Base-by-base conservation (phyloP, 441 rosid species). In the Populus tomentosa region DNA sequence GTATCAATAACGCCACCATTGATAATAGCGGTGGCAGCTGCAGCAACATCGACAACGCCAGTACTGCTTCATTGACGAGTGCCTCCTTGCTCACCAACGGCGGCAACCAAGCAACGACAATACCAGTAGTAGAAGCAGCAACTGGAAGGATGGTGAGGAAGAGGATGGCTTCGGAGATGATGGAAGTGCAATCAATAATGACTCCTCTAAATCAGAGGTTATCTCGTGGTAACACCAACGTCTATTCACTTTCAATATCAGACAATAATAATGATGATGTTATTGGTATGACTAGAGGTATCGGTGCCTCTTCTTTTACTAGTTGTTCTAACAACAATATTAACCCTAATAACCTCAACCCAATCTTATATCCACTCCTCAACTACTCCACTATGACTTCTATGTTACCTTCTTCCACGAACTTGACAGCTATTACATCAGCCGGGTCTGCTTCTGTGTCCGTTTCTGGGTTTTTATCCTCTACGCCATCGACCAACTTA, bases 101-200 rank as follows among this genome's bases (percentile, higher is more conserved):
- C 30, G 36, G 20, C 79, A 46, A 59, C 79, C 67, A 14, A 24
- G 50, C 20, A 26, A 13, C 74, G 33, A 36, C 26, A 69, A 69
- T 36, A n/a, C n/a, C 74, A 26, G 18, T 20, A 40, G 75, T 4
- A 32, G 10, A 5, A 32, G 53, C n/a, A 61, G 40, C 30, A 71
- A 71, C 28, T 10, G 80, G 80, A 42, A 91, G 81, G 73, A 87
- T 89, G 94, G 85, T 84, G 79, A 86, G 97, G 79, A 94, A 94
- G 80, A 83, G 98, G 75, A 84, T 87, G 93, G 98, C 97, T 35
- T 87, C 97, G 2, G 98, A 94, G 83, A 85, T 93, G 90, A 78
- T 82, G 79, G 90, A 87, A 46, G 77, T 85, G 72, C 85, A 82
- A 61, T 35, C 62, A 72, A 66, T 28, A 32, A 71, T 80, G 73